Conservation (phyloP, 2,329 filamentous ascomycete species). For the Exophiala mesophila region DNA sequence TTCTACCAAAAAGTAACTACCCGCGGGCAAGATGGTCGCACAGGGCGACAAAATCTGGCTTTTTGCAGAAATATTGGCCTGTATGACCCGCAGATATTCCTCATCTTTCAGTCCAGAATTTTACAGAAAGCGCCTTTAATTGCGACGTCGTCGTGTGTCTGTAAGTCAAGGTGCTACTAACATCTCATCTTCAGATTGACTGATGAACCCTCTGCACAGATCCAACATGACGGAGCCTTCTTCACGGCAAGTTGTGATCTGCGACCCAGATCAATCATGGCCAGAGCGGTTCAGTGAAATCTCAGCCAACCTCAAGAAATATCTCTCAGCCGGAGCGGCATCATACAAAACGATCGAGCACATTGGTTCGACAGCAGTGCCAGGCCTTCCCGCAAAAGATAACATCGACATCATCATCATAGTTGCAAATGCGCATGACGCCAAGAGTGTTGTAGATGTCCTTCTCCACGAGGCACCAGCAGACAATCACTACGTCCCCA, state of each 20-base stretch:
- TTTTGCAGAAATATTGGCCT: no score
- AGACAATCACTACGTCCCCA: conserved; percentile 22
- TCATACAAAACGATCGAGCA: conserved; percentile 23
- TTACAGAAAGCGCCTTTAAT: no score
- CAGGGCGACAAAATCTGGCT: no score
- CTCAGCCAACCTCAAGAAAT: conserved; percentile 12
- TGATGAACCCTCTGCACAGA: no score
- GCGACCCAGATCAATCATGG: conserved; percentile 12
- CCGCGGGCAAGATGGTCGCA: no score
- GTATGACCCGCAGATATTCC: no score
- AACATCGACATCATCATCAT: conserved; percentile 26
- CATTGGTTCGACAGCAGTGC: conserved; percentile 25
- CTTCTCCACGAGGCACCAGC: conserved; percentile 20
- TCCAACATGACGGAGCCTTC: background rate
- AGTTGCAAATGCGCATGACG: conserved; percentile 13
- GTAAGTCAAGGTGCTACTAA: no score
- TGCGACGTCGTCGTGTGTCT: no score
- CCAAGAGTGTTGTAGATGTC: conserved; percentile 15
- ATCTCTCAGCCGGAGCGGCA: conserved; percentile 12
- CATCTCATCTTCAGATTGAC: no score
- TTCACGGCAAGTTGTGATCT: background rate
- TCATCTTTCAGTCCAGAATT: no score
- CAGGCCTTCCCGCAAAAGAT: conserved; percentile 21
- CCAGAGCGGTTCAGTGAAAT: conserved; percentile 18
- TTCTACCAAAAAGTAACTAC: no score